Conservation (phyloP, 441 rosid species). For the Mallotus japonicus region DNA sequence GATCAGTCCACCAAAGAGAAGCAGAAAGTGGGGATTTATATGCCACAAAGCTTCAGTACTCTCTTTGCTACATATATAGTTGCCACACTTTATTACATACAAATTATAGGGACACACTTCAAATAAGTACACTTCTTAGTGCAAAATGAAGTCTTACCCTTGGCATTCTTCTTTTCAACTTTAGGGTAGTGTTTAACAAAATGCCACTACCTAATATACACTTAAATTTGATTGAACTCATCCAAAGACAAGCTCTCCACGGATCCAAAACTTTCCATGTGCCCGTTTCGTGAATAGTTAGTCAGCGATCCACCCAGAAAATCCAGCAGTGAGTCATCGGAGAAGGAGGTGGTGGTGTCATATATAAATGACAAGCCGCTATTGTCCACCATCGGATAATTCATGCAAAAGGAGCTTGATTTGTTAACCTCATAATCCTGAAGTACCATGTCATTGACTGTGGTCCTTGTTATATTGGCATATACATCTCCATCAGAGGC, state of each 20-base stretch:
- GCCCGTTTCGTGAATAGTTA: constrained; percentile 51
- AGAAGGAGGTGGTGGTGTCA: constrained; percentile 61
- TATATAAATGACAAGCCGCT: constrained; percentile 66
- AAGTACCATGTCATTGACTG: constrained; percentile 47
- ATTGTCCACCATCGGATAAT: constrained; percentile 47
- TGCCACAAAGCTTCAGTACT: neutral
- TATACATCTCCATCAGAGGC: constrained; percentile 67
- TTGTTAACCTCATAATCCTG: constrained; percentile 41
- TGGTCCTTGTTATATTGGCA: constrained; percentile 45
- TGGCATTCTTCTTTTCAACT: neutral
- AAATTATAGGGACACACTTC: constrained; percentile 4
- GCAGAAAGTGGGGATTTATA: neutral
- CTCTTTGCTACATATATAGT: neutral
- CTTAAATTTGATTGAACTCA: constrained; percentile 53
- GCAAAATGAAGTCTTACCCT: constrained; percentile 15
- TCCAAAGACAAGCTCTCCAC: constrained; percentile 78
- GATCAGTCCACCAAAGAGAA: neutral
- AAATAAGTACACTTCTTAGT: neutral
- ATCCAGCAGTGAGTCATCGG: constrained; percentile 80
- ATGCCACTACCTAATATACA: neutral
- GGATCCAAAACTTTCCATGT: constrained; percentile 66
- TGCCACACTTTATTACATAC: constrained; percentile 14
- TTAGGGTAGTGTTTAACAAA: neutral
- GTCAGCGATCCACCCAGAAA: constrained; percentile 74
- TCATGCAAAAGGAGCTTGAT: constrained; percentile 37